phyloP scores from a whole-genome alignment of 306 rosid species.

The Lagenaria siceraria region DNA sequence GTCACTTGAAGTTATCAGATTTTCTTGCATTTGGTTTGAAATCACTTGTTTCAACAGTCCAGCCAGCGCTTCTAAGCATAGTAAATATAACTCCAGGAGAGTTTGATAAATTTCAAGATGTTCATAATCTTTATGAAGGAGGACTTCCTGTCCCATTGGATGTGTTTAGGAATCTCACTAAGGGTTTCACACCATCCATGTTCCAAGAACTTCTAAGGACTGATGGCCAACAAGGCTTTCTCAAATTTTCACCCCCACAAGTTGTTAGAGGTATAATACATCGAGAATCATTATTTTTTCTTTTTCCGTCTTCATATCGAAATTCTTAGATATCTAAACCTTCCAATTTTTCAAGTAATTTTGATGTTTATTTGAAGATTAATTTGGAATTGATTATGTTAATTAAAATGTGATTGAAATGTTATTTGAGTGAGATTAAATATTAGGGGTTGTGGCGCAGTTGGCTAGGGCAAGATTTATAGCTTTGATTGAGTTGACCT shows the following conservation, averaged over 20 bases:
- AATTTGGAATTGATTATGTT: no score
- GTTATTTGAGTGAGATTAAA: no score
- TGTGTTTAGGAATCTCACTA: conserved; percentile 26
- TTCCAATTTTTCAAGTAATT: no score
- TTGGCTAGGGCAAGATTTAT: no score
- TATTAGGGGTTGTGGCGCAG: no score
- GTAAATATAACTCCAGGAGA: conserved; percentile 35
- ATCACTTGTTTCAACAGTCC: conserved; percentile 37
- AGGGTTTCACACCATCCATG: conserved; percentile 39
- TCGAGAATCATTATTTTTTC: no score
- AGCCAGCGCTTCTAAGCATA: conserved; percentile 49
- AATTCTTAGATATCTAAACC: no score
- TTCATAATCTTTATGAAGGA: conserved; percentile 59
- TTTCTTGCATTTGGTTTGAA: conserved; percentile 63
- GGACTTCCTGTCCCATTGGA: conserved; percentile 45
- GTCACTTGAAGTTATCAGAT: conserved; percentile 67
- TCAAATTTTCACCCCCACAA: conserved; percentile 60
- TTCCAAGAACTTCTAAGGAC: conserved; percentile 55
- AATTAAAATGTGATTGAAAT: no score
- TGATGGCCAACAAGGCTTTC: conserved; percentile 30
- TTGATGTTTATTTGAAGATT: no score
- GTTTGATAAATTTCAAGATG: conserved; percentile 54
- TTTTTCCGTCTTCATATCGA: no score
- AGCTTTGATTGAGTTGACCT: no score
- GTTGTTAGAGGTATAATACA: conserved; percentile 50